Evolutionary conservation across 495 filamentous ascomycete genomes (phyloP).

Genomic region (Xylaria longipes): DNA sequence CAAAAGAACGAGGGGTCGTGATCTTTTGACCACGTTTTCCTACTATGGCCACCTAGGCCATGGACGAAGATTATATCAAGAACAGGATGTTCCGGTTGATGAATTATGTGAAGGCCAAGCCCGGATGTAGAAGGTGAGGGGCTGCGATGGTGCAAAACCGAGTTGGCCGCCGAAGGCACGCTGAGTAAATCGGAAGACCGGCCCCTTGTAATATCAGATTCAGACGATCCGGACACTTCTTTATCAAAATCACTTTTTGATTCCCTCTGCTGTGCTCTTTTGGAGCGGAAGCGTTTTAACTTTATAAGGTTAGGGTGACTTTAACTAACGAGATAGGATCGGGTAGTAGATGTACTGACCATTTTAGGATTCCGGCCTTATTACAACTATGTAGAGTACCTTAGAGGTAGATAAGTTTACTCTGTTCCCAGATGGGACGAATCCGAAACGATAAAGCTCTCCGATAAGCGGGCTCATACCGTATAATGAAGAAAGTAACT

Average conservation of each 20-base stretch:
- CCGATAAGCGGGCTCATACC: background rate
- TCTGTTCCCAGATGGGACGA: background rate
- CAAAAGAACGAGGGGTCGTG: conserved; percentile 41
- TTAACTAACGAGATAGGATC: background rate
- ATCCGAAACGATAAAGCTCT: background rate
- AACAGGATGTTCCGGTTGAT: background rate
- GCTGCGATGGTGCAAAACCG: conserved; percentile 1
- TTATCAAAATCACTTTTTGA: background rate
- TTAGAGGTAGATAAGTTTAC: background rate
- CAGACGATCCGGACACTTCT: background rate
- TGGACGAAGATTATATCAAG: conserved; percentile 47
- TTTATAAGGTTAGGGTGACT: background rate
- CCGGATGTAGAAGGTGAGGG: conserved; percentile 3
- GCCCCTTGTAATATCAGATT: background rate
- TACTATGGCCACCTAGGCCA: conserved; percentile 44
- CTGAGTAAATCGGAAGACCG: background rate
- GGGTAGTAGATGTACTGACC: background rate
- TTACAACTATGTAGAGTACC: background rate
- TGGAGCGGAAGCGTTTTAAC: conserved; percentile 5
- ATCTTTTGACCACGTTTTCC: conserved; percentile 42
- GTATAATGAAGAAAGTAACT: background rate
- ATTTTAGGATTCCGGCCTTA: background rate
- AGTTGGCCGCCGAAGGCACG: background rate
- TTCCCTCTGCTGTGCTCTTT: background rate
- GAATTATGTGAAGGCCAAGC: conserved; percentile 14